Conservation (phyloP, 179 eudicot species). For the Heliamphora pulchella region DNA sequence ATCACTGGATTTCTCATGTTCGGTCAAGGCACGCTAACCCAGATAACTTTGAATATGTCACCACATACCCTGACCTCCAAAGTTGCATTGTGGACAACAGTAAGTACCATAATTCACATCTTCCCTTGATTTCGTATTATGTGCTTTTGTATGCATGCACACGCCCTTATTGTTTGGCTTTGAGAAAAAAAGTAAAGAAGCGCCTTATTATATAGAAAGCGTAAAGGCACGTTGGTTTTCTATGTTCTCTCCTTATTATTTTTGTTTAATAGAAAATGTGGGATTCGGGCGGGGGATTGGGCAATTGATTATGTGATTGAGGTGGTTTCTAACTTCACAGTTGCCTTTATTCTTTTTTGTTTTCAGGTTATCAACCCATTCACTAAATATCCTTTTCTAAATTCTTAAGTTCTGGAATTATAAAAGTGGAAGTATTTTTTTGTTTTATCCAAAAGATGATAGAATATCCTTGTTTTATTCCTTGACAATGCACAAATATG, state of each 20-base stretch:
- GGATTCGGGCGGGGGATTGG: background rate
- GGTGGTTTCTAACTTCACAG: background rate
- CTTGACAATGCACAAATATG: constrained; percentile 51
- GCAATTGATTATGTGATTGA: background rate
- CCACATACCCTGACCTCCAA: constrained; percentile 43
- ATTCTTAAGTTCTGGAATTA: background rate
- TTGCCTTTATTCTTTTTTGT: background rate
- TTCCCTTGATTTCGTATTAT: background rate
- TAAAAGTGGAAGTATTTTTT: background rate
- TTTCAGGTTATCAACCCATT: constrained; percentile 85
- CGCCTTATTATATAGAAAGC: too few relatives aligned
- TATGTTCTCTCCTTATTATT: background rate
- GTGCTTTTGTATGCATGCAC: background rate
- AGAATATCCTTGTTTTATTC: constrained; percentile 23
- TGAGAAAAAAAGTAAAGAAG: too few relatives aligned
- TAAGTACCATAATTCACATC: constrained; percentile 30
- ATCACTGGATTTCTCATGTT: constrained; percentile 82
- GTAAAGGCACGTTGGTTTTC: too few relatives aligned
- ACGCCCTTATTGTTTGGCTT: too few relatives aligned
- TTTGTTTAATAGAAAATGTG: background rate
- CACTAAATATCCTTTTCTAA: constrained; percentile 70
- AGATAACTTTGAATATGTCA: constrained; percentile 85
- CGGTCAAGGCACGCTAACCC: constrained; percentile 63
- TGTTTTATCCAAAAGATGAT: background rate
- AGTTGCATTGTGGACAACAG: constrained; percentile 85